Evolutionary conservation across 495 filamentous ascomycete species (phyloP).

Genomic region (Aspergillus affinis): DNA sequence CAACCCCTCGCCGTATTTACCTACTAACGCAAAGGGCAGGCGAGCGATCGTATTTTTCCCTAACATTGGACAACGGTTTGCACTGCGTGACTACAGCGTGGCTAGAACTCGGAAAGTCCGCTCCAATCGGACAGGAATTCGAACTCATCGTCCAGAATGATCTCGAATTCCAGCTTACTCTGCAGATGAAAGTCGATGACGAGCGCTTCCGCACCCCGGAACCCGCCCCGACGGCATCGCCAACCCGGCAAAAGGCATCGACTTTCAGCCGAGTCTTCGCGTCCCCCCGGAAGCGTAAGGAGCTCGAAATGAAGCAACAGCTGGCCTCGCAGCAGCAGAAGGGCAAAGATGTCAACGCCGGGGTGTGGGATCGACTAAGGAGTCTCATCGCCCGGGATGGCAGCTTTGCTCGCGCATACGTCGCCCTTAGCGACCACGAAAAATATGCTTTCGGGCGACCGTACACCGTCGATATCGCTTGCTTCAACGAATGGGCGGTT

Average conservation of each 20-base stretch:
- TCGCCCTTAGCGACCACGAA: conserved; percentile 91
- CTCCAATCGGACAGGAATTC: conserved; percentile 97
- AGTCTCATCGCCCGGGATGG: conserved; percentile 85
- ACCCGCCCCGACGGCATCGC: conserved; percentile 45
- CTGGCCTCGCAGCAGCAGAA: conserved; percentile 73
- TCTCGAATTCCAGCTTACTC: conserved; percentile 92
- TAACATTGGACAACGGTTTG: conserved; percentile 94
- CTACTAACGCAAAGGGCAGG: conserved; percentile 50
- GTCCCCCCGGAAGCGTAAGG: conserved; percentile 91
- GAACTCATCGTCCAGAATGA: conserved; percentile 96
- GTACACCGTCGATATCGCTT: conserved; percentile 81
- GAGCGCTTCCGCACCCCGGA: conserved; percentile 53
- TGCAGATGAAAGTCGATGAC: conserved; percentile 90
- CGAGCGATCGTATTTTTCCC: conserved; percentile 86
- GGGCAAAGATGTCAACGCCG: conserved; percentile 64
- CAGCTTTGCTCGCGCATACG: conserved; percentile 88
- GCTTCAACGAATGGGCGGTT: conserved; percentile 97
- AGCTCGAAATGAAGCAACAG: conserved; percentile 77
- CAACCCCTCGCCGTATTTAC: conserved; percentile 2
- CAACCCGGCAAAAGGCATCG: conserved; percentile 71
- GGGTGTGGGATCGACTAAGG: conserved; percentile 79
- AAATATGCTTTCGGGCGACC: conserved; percentile 79
- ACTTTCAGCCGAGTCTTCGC: conserved; percentile 90
- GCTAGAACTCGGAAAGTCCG: conserved; percentile 88
- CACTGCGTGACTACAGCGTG: conserved; percentile 97